Evolutionary conservation across 345 rosid species (phyloP).

Genomic region (Gossypioides kirkii): DNA sequence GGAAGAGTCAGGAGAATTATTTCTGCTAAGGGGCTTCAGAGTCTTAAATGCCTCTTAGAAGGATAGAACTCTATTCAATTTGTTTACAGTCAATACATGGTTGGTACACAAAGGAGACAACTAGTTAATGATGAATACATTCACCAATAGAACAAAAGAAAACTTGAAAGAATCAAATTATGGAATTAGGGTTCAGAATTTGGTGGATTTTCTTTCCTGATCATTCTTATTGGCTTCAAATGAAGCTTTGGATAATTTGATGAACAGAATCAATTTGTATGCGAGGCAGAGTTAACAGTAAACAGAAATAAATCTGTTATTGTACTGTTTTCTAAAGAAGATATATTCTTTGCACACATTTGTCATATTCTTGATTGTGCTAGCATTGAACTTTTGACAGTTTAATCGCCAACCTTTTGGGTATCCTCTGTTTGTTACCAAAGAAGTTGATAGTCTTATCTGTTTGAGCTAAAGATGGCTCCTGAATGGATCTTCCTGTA

Average conservation of each 20-base stretch:
- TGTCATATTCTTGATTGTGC: background rate
- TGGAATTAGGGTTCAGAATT: background rate
- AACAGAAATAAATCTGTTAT: slow-evolving; percentile 1
- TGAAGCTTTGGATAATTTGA: background rate
- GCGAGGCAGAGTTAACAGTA: background rate
- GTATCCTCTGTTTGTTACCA: background rate
- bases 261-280: background rate
- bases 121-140: slow-evolving; percentile 25
- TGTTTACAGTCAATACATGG: background rate
- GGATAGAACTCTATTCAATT: slow-evolving; percentile 24
- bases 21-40: slow-evolving; percentile 61
- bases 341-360: background rate
- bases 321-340: background rate
- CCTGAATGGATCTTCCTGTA: background rate
- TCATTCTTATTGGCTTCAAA: slow-evolving; percentile 4
- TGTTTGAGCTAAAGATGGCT: background rate
- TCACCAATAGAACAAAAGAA: slow-evolving; percentile 3
- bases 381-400: background rate
- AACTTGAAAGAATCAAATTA: background rate
- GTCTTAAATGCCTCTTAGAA: slow-evolving; percentile 31
- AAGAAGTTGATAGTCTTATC: background rate
- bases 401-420: background rate
- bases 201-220: background rate
- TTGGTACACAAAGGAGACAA: background rate
- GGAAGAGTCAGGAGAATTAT: slow-evolving; percentile 53